phyloP scores from a whole-genome alignment of 1,284 basidiomycete species.

The Amylostereum areolatum region DNA sequence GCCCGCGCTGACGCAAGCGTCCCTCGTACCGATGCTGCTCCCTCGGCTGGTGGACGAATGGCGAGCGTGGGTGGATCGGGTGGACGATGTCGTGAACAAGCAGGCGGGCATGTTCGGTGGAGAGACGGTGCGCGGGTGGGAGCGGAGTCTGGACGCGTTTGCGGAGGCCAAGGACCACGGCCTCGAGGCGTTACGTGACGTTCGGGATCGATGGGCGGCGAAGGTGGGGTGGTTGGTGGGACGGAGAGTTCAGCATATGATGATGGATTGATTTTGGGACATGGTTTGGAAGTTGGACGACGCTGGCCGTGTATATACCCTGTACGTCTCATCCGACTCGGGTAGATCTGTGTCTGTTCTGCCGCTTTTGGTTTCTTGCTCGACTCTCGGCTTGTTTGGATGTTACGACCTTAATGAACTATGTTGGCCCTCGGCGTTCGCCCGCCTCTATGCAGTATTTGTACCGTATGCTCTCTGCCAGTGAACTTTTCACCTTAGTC shows the following conservation, averaged over 20 bases:
- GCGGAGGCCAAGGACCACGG: slow-evolving; percentile 46
- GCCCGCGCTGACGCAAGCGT: slow-evolving; percentile 55
- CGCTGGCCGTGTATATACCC: neutral
- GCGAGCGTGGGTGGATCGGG: slow-evolving; percentile 66
- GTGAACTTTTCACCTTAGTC: no score
- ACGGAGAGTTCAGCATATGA: slow-evolving; percentile 41
- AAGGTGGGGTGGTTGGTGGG: slow-evolving; percentile 77
- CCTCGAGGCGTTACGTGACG: slow-evolving; percentile 44
- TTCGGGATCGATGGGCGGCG: slow-evolving; percentile 64
- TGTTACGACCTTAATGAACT: no score
- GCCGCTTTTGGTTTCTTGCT: no score
- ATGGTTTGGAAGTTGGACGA: neutral
- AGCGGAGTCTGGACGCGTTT: slow-evolving; percentile 58
- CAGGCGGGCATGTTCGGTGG: slow-evolving; percentile 73
- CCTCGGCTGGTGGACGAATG: slow-evolving; percentile 66
- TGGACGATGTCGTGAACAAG: slow-evolving; percentile 64
- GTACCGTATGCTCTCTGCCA: no score
- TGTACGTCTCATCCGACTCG: no score
- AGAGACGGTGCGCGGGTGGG: slow-evolving; percentile 64
- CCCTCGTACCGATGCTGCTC: slow-evolving; percentile 49
- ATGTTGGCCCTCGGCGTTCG: no score
- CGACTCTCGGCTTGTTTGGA: no score
- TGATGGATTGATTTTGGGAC: slow-evolving; percentile 46
- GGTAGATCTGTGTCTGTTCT: no score
- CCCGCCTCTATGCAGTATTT: no score